These are phyloP conservation scores for Cadophora malorum DNA, from an alignment of 2,329 filamentous ascomycete species.

Conservation along the genomic window DNA sequence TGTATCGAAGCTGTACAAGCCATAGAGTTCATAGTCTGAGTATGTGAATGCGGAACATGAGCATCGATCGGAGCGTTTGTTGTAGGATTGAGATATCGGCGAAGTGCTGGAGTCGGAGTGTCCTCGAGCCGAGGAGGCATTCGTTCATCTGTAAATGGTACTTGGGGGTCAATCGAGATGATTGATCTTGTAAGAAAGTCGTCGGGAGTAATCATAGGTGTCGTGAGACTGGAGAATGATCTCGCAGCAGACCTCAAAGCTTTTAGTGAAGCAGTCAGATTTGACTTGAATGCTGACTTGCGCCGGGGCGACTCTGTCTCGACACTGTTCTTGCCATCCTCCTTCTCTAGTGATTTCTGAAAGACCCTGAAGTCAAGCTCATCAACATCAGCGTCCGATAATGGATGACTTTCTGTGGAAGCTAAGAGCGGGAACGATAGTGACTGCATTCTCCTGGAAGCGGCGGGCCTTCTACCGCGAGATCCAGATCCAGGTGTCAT, in stretches of 20 bases:
- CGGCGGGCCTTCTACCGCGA: constrained; percentile 50
- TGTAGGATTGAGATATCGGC: constrained; percentile 71
- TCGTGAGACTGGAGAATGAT: constrained; percentile 67
- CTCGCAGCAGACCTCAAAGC: constrained; percentile 68
- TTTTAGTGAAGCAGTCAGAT: constrained; percentile 69
- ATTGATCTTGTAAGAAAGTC: constrained; percentile 72
- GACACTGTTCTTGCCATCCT: constrained; percentile 26
- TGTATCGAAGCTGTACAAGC: constrained; percentile 71
- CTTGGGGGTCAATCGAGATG: constrained; percentile 68
- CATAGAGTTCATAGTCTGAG: constrained; percentile 47
- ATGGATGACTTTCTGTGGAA: constrained; percentile 55
- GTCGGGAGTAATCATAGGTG: constrained; percentile 68
- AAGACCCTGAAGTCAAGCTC: constrained; percentile 58
- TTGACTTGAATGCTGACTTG: constrained; percentile 67
- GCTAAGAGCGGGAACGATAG: constrained; percentile 59
- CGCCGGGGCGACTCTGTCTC: constrained; percentile 32
- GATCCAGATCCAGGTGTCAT: constrained; percentile 39
- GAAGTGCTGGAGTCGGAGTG: constrained; percentile 69
- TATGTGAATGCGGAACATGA: constrained; percentile 45
- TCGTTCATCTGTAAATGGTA: constrained; percentile 72
- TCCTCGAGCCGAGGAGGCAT: constrained; percentile 67
- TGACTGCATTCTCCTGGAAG: constrained; percentile 58
- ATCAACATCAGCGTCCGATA: constrained; percentile 52
- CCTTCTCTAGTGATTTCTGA: constrained; percentile 39
- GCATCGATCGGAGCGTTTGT: constrained; percentile 55